These are phyloP conservation scores for Fusarium sp. DNA, from an alignment of 2,329 filamentous ascomycete genomes.

Conservation along the genomic window DNA sequence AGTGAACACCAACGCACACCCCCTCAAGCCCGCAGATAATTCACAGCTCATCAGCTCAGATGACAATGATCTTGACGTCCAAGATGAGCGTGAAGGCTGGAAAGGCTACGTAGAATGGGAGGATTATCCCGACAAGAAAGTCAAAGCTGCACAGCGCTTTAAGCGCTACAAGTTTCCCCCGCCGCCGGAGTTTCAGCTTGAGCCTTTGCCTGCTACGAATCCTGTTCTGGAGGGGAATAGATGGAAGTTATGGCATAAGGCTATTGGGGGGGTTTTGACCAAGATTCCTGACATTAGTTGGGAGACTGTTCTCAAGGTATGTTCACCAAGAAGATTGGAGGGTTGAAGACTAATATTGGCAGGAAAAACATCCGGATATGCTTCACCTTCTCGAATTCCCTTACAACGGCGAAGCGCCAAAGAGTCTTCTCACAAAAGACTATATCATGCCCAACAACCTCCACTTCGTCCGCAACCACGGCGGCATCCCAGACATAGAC, in stretches of 20 bases:
- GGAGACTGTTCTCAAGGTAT: slow-evolving; percentile 60
- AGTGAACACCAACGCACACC: background rate
- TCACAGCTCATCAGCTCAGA: background rate
- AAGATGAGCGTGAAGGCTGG: slow-evolving; percentile 49
- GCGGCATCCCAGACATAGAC: slow-evolving; percentile 75
- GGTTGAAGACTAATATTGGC: too few species aligned
- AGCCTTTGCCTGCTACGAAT: slow-evolving; percentile 66
- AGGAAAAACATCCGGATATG: slow-evolving; percentile 70
- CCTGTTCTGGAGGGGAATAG: slow-evolving; percentile 66
- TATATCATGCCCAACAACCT: slow-evolving; percentile 69
- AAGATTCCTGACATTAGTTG: slow-evolving; percentile 68
- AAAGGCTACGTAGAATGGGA: slow-evolving; percentile 75
- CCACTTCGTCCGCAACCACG: slow-evolving; percentile 78
- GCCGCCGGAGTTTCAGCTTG: slow-evolving; percentile 67
- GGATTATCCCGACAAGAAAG: slow-evolving; percentile 75
- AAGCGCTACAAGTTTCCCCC: slow-evolving; percentile 46
- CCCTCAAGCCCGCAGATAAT: background rate
- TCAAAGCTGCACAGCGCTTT: slow-evolving; percentile 65
- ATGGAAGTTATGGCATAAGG: slow-evolving; percentile 71
- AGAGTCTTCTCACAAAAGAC: slow-evolving; percentile 65
- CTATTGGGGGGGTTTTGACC: slow-evolving; percentile 54
- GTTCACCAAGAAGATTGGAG: too few species aligned
- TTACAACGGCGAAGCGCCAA: slow-evolving; percentile 72
- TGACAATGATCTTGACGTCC: slow-evolving; percentile 47
- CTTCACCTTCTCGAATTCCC: slow-evolving; percentile 72